Evolutionary conservation across 495 filamentous ascomycete genomes (phyloP).

Genomic region (Hapsidospora chrysogenum): DNA sequence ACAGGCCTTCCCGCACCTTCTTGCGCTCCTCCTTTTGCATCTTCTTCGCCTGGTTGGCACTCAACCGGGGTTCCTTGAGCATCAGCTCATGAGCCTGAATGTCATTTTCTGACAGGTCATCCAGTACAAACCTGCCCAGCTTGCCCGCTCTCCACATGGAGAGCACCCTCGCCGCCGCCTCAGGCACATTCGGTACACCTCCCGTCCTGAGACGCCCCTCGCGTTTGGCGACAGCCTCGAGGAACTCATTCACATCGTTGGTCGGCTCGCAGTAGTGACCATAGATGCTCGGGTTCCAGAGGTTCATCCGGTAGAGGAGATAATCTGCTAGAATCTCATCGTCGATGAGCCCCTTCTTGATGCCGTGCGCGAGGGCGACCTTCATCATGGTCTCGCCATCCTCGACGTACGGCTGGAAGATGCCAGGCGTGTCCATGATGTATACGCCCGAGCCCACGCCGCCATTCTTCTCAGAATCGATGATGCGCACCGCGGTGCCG

Average conservation of each 20-base stretch:
- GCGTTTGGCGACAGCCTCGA: constrained; percentile 48
- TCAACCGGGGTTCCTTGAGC: constrained; percentile 16
- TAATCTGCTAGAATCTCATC: constrained; percentile 71
- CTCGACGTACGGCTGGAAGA: constrained; percentile 83
- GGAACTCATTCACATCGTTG: constrained; percentile 57
- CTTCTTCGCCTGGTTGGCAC: constrained; percentile 28
- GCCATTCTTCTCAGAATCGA: constrained; percentile 7
- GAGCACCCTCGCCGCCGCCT: constrained; percentile 66
- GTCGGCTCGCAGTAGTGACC: constrained; percentile 51
- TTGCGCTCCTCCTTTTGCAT: constrained; percentile 18
- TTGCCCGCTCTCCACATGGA: constrained; percentile 67
- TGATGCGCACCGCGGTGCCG: constrained; percentile 64
- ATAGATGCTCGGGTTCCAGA: constrained; percentile 38
- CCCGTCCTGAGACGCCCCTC: constrained; percentile 67
- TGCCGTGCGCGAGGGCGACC: constrained; percentile 73
- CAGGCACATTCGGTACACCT: constrained; percentile 52
- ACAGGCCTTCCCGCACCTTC: background rate
- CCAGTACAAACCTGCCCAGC: constrained; percentile 63
- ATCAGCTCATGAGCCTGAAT: constrained; percentile 22
- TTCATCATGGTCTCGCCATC: constrained; percentile 82
- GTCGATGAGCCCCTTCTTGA: constrained; percentile 74
- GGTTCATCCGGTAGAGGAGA: constrained; percentile 69
- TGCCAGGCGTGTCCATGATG: constrained; percentile 47
- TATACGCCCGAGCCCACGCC: constrained; percentile 19
- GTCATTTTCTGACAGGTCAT: constrained; percentile 50